phyloP scores from a whole-genome alignment of 805 yeast species.

The Debaryomyces tyrocola region DNA sequence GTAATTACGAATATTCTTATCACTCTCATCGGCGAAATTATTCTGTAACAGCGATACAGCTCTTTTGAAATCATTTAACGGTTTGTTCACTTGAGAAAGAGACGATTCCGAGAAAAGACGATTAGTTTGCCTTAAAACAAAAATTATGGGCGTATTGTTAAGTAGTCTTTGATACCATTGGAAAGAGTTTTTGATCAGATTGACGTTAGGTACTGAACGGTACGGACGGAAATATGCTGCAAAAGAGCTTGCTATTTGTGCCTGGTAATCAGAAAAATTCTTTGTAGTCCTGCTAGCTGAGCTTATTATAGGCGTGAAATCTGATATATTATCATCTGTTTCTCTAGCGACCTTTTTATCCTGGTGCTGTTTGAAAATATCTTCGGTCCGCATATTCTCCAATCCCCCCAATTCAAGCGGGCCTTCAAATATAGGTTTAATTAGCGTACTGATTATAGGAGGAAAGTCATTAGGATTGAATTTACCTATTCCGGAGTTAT shows the following conservation, averaged over 20 bases:
- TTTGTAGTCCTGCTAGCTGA: conserved; percentile 10
- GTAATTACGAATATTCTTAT: conserved; percentile 22
- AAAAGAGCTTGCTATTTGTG: conserved; percentile 23
- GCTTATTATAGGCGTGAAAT: conserved; percentile 7
- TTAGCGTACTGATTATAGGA: conserved; percentile 15
- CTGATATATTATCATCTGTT: conserved; percentile 8
- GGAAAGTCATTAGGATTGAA: conserved; percentile 22
- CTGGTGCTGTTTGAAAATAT: conserved; percentile 11
- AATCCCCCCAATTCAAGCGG: conserved; percentile 12
- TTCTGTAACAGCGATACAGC: conserved; percentile 10
- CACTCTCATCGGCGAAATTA: conserved; percentile 1
- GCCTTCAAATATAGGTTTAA: conserved; percentile 20
- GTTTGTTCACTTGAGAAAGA: conserved; percentile 20
- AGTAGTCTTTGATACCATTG: conserved; percentile 31
- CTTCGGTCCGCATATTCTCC: conserved; percentile 11
- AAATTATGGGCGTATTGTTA: conserved; percentile 26
- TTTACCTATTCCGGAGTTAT: conserved; percentile 4
- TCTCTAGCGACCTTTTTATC: background rate
- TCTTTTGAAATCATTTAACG: conserved; percentile 13
- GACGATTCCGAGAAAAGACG: conserved; percentile 27
- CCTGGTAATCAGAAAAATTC: conserved; percentile 21
- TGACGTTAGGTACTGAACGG: conserved; percentile 8
- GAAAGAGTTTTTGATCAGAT: conserved; percentile 17
- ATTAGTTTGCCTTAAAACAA: conserved; percentile 27
- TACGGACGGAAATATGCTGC: conserved; percentile 27